Conservation (phyloP, 768 basidiomycete species). For the Phaeotremella fagi region DNA sequence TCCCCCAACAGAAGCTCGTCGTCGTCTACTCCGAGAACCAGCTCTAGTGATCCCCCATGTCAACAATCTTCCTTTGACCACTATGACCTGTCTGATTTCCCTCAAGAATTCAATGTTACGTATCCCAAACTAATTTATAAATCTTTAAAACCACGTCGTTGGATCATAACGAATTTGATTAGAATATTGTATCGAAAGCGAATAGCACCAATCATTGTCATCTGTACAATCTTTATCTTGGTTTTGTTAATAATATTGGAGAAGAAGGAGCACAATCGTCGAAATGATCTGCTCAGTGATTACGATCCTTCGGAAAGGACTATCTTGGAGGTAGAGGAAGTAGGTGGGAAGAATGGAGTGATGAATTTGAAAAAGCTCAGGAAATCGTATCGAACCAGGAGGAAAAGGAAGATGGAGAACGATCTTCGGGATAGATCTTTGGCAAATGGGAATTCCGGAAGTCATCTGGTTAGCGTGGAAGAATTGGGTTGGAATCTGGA, state of each 20-base stretch:
- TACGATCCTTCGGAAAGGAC: background rate
- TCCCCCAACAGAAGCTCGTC: background rate
- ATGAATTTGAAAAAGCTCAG: conserved; percentile 6
- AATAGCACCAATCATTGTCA: background rate
- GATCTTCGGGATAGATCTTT: background rate
- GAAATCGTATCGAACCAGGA: conserved; percentile 1
- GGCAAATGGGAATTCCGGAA: background rate
- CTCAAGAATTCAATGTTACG: background rate
- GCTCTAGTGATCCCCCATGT: no score
- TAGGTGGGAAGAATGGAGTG: background rate
- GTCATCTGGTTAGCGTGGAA: background rate
- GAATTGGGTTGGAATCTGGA: conserved; percentile 5
- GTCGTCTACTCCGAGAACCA: background rate
- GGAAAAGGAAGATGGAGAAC: conserved; percentile 4
- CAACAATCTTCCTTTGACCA: no score
- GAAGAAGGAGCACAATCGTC: background rate
- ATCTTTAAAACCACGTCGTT: background rate
- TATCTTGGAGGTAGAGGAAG: background rate
- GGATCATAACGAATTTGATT: background rate
- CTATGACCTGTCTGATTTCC: background rate
- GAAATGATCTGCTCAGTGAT: background rate
- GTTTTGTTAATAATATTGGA: background rate
- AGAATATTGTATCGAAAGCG: background rate
- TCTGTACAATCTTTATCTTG: background rate
- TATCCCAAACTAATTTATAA: background rate